Evolutionary conservation across 73 alveolate species (phyloP).

Genomic region (Tetrahymena borealis): DNA sequence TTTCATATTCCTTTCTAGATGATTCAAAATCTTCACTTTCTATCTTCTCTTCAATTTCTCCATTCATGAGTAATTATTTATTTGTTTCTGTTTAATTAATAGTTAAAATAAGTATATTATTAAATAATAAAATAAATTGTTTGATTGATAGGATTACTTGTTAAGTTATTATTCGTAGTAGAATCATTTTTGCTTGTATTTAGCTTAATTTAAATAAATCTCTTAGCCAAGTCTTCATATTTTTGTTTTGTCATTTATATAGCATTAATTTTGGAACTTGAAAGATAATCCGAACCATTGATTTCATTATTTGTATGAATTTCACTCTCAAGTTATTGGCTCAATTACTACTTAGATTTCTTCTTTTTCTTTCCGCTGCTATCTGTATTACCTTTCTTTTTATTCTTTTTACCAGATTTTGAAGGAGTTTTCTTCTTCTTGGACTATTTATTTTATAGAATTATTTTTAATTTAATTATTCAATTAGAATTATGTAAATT

Average conservation of each 20-base stretch:
- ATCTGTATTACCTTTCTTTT: neutral
- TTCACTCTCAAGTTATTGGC: neutral
- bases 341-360: neutral
- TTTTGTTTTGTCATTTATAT: no score
- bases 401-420: neutral
- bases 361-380: neutral
- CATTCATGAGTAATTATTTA: neutral
- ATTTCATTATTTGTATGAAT: neutral
- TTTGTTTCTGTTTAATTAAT: neutral
- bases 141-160: no score
- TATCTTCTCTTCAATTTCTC: neutral
- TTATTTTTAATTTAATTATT: no score
- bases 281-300: neutral
- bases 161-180: neutral
- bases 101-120: neutral
- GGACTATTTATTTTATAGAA: neutral
- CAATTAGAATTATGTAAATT: no score
- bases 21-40: neutral
- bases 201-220: neutral
- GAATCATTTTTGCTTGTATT: neutral
- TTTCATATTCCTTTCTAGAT: neutral
- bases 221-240: neutral
- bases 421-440: neutral
- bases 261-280: neutral
- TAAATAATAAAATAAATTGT: no score